phyloP scores from a whole-genome alignment of 495 filamentous ascomycete genomes.

The Penicillium argentinense region DNA sequence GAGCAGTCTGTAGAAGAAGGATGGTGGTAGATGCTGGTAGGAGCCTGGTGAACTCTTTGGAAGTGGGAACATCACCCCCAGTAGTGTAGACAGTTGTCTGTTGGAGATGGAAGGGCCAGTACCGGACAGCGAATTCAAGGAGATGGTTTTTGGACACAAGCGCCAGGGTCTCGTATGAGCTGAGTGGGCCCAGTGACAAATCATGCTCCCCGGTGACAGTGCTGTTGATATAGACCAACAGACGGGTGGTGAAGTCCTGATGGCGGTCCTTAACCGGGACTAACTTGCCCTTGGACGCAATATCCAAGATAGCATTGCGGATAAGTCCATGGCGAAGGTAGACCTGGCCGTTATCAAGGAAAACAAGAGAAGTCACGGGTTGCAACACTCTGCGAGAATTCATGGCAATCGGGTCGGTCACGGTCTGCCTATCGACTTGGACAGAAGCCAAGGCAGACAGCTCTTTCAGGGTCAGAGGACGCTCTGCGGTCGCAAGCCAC shows the following conservation, averaged over 20 bases:
- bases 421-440: conserved; percentile 28
- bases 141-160: conserved; percentile 26
- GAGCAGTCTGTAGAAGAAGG: conserved; percentile 28
- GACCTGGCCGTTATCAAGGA: conserved; percentile 33
- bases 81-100: conserved; percentile 26
- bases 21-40: conserved; percentile 28
- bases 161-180: conserved; percentile 15
- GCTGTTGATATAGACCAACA: conserved; percentile 32
- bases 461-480: conserved; percentile 30
- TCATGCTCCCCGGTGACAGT: conserved; percentile 28
- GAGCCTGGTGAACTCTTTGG: conserved; percentile 29
- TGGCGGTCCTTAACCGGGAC: conserved; percentile 32
- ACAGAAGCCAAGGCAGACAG: conserved; percentile 28
- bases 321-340: conserved; percentile 36
- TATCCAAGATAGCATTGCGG: conserved; percentile 28
- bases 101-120: conserved; percentile 34
- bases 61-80: conserved; percentile 23
- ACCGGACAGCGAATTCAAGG: conserved; percentile 37
- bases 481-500: conserved; percentile 35
- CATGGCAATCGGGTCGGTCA: conserved; percentile 22
- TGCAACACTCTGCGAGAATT: conserved; percentile 21
- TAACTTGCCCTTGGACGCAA: conserved; percentile 29
- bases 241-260: conserved; percentile 28
- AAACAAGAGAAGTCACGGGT: conserved; percentile 29
- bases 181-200: conserved; percentile 26